phyloP scores from a whole-genome alignment of 371 early-diverging fungal genomes.

The Mortierella sp. region DNA sequence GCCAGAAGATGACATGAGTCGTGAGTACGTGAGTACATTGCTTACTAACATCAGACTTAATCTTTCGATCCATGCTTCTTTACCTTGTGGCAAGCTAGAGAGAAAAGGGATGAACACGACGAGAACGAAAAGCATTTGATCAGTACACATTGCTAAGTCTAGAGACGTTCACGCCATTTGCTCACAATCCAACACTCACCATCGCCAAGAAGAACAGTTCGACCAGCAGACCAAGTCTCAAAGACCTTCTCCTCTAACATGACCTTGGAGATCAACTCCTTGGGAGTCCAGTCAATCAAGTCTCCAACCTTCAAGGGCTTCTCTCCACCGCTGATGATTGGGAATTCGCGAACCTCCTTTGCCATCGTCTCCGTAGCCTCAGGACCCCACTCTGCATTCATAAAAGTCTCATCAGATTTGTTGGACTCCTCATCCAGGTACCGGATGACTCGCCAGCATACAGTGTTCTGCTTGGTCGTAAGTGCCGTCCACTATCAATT shows the following conservation, averaged over 20 bases:
- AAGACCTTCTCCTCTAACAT: conserved; percentile 21
- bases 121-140: too few relatives aligned
- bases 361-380: neutral
- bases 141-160: too few relatives aligned
- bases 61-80: neutral
- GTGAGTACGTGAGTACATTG: neutral
- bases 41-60: neutral
- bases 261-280: conserved; percentile 1
- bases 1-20: too few relatives aligned
- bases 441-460: neutral
- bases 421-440: neutral
- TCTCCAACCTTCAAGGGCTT: neutral
- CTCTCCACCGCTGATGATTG: neutral
- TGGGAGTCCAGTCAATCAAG: conserved; percentile 9
- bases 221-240: conserved; percentile 18
- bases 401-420: neutral
- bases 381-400: conserved; percentile 12
- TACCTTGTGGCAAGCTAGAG: conserved; percentile 22
- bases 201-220: conserved; percentile 26
- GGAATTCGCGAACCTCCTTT: conserved; percentile 3
- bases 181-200: too few relatives aligned
- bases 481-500: neutral
- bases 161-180: too few relatives aligned
- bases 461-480: neutral
- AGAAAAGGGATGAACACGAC: neutral